Evolutionary conservation across 345 rosid species (phyloP).

Genomic region (Populus ilicifolia): DNA sequence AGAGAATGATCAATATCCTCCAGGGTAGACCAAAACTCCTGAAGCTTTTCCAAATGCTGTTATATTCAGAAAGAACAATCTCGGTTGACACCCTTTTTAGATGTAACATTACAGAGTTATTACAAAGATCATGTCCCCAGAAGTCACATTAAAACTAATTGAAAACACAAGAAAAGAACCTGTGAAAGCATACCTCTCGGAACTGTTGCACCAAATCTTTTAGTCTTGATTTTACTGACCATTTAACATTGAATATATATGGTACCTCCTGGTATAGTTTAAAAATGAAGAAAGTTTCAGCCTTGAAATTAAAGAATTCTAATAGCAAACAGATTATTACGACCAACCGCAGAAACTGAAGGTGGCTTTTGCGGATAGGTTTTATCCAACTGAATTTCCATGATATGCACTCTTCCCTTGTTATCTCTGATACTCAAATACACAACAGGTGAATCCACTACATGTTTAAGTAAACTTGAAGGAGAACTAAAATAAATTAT

Average conservation of each 20-base stretch:
- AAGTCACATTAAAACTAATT: background rate
- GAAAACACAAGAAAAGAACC: background rate
- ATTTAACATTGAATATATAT: slow-evolving; percentile 46
- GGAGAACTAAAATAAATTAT: background rate
- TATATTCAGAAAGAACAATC: background rate
- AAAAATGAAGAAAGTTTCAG: background rate
- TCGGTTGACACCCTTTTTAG: background rate
- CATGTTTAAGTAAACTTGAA: slow-evolving; percentile 6
- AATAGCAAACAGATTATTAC: slow-evolving; percentile 8
- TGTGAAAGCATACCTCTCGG: slow-evolving; percentile 37
- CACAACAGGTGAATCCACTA: slow-evolving; percentile 6
- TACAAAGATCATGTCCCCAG: slow-evolving; percentile 2
- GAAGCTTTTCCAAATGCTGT: slow-evolving; percentile 67
- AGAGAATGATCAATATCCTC: slow-evolving; percentile 71
- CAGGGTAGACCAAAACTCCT: slow-evolving; percentile 70
- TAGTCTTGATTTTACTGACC: slow-evolving; percentile 57
- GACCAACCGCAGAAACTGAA: slow-evolving; percentile 65
- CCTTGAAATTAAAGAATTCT: background rate
- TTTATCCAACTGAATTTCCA: slow-evolving; percentile 55
- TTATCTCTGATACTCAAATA: slow-evolving; percentile 43
- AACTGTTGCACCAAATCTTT: slow-evolving; percentile 62
- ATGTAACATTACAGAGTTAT: background rate
- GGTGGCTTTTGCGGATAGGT: slow-evolving; percentile 61
- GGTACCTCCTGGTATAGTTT: slow-evolving; percentile 58
- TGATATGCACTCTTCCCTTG: slow-evolving; percentile 50